A percentile compares a stretch with the other conserved stretches of the same genome.
Evolutionary conservation across 2,329 filamentous ascomycete species (phyloP).

Genomic region (Penicillium sp.): DNA sequence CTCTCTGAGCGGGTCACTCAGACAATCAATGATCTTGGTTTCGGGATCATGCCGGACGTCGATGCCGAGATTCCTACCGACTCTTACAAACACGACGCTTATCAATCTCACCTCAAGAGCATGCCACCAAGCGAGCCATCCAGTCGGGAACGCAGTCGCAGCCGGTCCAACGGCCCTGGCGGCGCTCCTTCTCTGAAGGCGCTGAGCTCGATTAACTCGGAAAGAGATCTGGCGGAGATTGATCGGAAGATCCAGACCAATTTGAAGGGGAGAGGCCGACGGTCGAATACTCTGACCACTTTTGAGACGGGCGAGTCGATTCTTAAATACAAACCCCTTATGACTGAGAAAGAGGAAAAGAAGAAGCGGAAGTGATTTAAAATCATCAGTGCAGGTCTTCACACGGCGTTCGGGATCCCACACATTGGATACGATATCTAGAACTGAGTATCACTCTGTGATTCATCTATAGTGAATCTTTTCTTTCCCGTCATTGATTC

Average conservation of each 20-base stretch:
- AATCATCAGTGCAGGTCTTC: not conserved
- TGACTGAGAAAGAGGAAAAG: conserved; percentile 3
- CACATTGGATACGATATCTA: not conserved
- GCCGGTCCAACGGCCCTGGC: conserved; percentile 57
- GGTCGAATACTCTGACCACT: conserved; percentile 22
- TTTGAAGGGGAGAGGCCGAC: conserved; percentile 62
- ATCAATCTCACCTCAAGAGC: conserved; percentile 33
- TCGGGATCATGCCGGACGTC: conserved; percentile 92
- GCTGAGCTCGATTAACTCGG: conserved; percentile 67
- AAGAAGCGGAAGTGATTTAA: conserved; percentile 22
- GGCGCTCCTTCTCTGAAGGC: conserved; percentile 66
- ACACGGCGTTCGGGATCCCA: not conserved
- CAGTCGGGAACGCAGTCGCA: conserved; percentile 72
- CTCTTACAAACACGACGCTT: conserved; percentile 40
- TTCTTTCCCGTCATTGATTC: not conserved
- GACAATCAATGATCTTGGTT: conserved; percentile 88
- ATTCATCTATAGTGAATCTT: not conserved
- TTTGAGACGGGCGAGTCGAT: conserved; percentile 29
- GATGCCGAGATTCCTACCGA: conserved; percentile 69
- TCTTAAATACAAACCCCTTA: conserved; percentile 21
- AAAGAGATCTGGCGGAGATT: conserved; percentile 76
- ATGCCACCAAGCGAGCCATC: conserved; percentile 27
- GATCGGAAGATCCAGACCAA: conserved; percentile 82
- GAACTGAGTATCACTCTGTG: not conserved
- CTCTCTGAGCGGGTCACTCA: conserved; percentile 80